These are phyloP conservation scores for Clavispora vitiphila DNA, from an alignment of 805 yeast species.

Conservation along the genomic window DNA sequence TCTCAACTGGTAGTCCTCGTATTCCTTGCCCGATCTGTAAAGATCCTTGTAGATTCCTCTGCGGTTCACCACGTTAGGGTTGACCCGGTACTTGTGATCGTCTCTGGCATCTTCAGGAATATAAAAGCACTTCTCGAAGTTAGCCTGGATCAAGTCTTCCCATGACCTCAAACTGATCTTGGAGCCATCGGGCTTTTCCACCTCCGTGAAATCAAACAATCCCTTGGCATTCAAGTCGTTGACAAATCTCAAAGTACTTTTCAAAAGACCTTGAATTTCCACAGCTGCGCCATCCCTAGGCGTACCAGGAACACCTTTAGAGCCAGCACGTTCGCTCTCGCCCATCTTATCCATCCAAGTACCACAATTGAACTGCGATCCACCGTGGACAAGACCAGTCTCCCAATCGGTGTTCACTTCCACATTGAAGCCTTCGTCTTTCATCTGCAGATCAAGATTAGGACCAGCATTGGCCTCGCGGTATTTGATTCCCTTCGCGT, in stretches of 20 bases:
- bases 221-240: slow-evolving; percentile 51
- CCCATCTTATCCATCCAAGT: slow-evolving; percentile 99
- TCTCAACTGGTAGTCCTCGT: slow-evolving; percentile 89
- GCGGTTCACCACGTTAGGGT: slow-evolving; percentile 66
- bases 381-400: slow-evolving; percentile 86
- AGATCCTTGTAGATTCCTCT: slow-evolving; percentile 93
- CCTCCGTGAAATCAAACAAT: slow-evolving; percentile 52
- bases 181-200: slow-evolving; percentile 54
- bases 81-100: slow-evolving; percentile 58
- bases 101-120: slow-evolving; percentile 62
- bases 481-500: slow-evolving; percentile 81
- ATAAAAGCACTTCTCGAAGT: slow-evolving; percentile 77
- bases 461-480: slow-evolving; percentile 96
- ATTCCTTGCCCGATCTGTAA: slow-evolving; percentile 74
- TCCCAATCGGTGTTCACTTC: slow-evolving; percentile 78
- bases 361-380: slow-evolving; percentile 90
- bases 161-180: slow-evolving; percentile 58
- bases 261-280: slow-evolving; percentile 84
- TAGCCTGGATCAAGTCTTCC: slow-evolving; percentile 63
- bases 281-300: slow-evolving; percentile 97
- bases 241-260: slow-evolving; percentile 80
- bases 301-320: slow-evolving; percentile 93
- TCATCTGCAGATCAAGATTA: slow-evolving; percentile 85
- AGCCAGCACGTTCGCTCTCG: slow-evolving; percentile 77
- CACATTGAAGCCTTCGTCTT: slow-evolving; percentile 86